A percentile compares a stretch with the other conserved stretches of the same genome.
phyloP scores from a whole-genome alignment of 179 eudicot species.

The Spergularia azorica region DNA sequence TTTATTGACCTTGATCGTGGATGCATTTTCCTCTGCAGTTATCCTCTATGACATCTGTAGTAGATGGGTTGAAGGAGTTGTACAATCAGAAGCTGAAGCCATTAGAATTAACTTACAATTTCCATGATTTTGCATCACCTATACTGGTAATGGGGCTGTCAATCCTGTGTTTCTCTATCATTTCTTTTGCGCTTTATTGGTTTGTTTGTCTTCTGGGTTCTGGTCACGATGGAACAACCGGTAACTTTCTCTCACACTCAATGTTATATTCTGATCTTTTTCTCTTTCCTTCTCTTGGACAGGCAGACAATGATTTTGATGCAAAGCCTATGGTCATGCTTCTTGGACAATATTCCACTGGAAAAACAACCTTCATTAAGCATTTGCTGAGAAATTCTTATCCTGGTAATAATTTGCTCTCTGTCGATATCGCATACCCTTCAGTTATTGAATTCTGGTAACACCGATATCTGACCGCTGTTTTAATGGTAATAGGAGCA shows the following conservation, averaged over 20 bases:
- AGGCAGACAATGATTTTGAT: conserved; percentile 86
- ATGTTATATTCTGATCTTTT: not conserved
- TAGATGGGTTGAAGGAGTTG: conserved; percentile 79
- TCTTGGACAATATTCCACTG: conserved; percentile 97
- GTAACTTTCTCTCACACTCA: not conserved
- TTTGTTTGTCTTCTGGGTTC: not conserved
- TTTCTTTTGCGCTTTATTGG: not conserved
- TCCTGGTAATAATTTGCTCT: conserved; percentile 60
- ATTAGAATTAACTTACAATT: conserved; percentile 65
- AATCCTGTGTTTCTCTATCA: not conserved
- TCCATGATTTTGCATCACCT: conserved; percentile 72
- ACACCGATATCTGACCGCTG: conserved; percentile 9
- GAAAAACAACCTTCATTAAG: conserved; percentile 93
- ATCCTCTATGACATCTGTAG: conserved; percentile 58
- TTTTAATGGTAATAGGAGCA: conserved; percentile 56
- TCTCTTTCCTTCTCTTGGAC: conserved; percentile 9
- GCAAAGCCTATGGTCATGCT: conserved; percentile 99
- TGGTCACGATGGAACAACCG: not conserved
- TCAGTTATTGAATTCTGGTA: not conserved
- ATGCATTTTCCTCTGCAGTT: conserved; percentile 31
- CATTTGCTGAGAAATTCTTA: conserved; percentile 74
- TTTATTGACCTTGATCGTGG: conserved; percentile 22
- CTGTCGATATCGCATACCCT: not conserved
- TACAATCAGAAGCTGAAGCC: conserved; percentile 84
- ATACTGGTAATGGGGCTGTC: conserved; percentile 54